phyloP scores from a whole-genome alignment of 495 filamentous ascomycete genomes.

The Penicillium bovifimosum region DNA sequence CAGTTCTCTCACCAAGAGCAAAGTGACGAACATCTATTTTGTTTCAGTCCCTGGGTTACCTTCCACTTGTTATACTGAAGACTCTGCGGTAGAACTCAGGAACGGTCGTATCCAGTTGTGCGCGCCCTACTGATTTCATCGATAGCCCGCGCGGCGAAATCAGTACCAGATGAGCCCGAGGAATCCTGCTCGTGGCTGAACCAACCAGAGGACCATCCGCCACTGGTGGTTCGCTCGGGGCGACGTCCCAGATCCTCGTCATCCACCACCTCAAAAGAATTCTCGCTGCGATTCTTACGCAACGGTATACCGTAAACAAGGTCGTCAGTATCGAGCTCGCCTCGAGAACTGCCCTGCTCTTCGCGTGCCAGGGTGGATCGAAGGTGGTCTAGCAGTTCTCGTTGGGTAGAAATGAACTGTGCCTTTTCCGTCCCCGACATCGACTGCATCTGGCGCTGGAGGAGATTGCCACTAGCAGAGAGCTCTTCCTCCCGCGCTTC shows the following conservation, averaged over 20 bases:
- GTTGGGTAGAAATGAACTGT: constrained; percentile 64
- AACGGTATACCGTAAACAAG: constrained; percentile 46
- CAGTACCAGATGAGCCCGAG: constrained; percentile 27
- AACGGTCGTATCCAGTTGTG: constrained; percentile 22
- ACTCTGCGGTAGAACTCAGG: constrained; percentile 1
- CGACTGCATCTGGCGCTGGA: constrained; percentile 59
- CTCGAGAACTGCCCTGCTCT: constrained; percentile 46
- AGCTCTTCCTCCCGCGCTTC: constrained; percentile 50
- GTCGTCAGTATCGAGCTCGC: constrained; percentile 40
- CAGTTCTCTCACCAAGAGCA: not conserved
- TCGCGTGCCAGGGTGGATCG: constrained; percentile 71
- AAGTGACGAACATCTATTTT: constrained; percentile 8
- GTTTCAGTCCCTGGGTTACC: not conserved
- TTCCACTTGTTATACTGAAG: too few species aligned
- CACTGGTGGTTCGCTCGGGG: constrained; percentile 18
- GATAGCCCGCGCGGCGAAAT: constrained; percentile 28
- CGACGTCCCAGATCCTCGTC: constrained; percentile 54
- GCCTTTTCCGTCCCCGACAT: constrained; percentile 56
- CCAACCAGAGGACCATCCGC: constrained; percentile 37
- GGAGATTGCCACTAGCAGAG: constrained; percentile 54
- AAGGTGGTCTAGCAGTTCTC: constrained; percentile 63
- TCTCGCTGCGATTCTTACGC: constrained; percentile 67
- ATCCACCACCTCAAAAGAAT: constrained; percentile 79
- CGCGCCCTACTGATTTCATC: constrained; percentile 20
- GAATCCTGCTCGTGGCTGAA: constrained; percentile 29